Evolutionary conservation across 2,329 filamentous ascomycete genomes (phyloP), one percentile per base, ranked within the genome.

Genomic region (Zymoseptoria ardabiliae): DNA sequence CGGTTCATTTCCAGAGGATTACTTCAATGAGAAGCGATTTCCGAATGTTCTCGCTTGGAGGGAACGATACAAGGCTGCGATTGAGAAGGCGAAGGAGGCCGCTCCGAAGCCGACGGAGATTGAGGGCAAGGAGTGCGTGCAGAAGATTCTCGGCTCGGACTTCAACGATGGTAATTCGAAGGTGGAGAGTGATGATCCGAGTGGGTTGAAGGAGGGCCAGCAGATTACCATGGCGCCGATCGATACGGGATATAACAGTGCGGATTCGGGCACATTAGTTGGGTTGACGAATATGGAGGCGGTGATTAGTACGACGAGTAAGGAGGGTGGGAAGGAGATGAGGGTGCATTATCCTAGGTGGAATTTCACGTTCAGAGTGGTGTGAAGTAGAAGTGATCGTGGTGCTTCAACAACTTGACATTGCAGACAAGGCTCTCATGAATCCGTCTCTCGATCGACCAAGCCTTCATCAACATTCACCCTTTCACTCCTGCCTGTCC

Each of bases 401-500:
- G 7, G 7, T 28, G 25, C 25, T 28, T 28, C 9, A 8, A 4
- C 8, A 28, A 28, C 2, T 28, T 28, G 25, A 28, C 25, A 28
- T 28, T 9, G 17, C 25, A 23, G n/a, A 22, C 11, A 60, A 45
- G 7, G 49, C 22, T 30, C 1, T 22, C 22, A 35, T 23, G 22
- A 2, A 23, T 23, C 22, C 20, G 17, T 53, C 20, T 54, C 13
- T 49, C 17, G 8, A 20, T 51, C 55, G 30, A 35, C 23, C 22
- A 9, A 23, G 6, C 11, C 6, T 55, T 55, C 30, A 55, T 22
- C 35, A 17, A 11, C 35, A 10, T 17, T 11, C 35, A 41, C 6
- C 10, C 17, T 23, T 13, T 13, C 55, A 50, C 55, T 56, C 77
- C 62, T 79, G 74, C 60, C 77, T 70, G 61, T 92, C 89, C 55